Evolutionary conservation across 257 asterid species (phyloP).

Genomic region (Agastache rugosa): DNA sequence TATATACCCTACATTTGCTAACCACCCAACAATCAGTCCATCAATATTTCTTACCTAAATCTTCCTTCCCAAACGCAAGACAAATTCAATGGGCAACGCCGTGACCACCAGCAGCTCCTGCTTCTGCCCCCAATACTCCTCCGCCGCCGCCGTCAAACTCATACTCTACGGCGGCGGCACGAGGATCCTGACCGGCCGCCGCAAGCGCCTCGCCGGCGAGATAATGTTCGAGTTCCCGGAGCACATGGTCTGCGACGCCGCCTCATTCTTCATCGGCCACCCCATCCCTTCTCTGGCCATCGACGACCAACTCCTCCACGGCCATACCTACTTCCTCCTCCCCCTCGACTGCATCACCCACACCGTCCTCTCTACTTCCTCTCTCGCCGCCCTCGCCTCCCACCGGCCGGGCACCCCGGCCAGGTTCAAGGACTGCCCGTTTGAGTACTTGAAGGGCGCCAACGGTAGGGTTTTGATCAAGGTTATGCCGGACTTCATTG

Average conservation of each 20-base stretch:
- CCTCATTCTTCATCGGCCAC: slow-evolving; percentile 79
- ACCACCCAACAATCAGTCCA: neutral
- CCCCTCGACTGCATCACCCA: slow-evolving; percentile 63
- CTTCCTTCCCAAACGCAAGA: neutral
- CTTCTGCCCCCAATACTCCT: slow-evolving; percentile 26
- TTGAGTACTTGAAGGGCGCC: slow-evolving; percentile 59
- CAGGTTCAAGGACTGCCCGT: slow-evolving; percentile 58
- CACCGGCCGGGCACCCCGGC: slow-evolving; percentile 19
- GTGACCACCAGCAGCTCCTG: slow-evolving; percentile 36
- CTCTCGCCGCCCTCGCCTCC: slow-evolving; percentile 51
- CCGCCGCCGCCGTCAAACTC: slow-evolving; percentile 45
- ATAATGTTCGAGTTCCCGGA: slow-evolving; percentile 85
- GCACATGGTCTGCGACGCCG: slow-evolving; percentile 71
- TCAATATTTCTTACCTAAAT: neutral
- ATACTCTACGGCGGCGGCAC: slow-evolving; percentile 57
- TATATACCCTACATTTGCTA: neutral
- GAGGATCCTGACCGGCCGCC: slow-evolving; percentile 41
- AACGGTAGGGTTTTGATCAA: slow-evolving; percentile 73
- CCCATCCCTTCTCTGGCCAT: slow-evolving; percentile 64
- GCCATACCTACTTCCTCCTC: slow-evolving; percentile 70
- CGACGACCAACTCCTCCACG: slow-evolving; percentile 51
- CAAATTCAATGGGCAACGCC: slow-evolving; percentile 52
- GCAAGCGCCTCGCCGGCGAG: slow-evolving; percentile 66
- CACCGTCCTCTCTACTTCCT: slow-evolving; percentile 53
- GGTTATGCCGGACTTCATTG: slow-evolving; percentile 65